These are phyloP conservation scores for Boletus sp. DNA, from an alignment of 768 basidiomycete genomes.

Conservation along the genomic window DNA sequence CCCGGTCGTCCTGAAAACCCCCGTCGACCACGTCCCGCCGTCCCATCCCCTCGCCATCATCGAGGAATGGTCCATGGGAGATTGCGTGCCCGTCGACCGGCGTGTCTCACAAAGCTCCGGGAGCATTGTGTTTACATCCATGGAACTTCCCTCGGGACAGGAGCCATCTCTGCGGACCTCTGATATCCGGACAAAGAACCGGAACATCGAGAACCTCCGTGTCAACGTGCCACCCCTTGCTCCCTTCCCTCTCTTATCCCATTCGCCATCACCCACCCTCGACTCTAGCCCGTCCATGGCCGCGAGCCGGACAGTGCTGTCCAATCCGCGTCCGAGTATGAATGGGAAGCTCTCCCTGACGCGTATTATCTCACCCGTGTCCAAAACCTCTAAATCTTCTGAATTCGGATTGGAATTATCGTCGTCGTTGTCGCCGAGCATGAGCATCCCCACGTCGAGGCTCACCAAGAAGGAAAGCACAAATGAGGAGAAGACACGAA, in stretches of 20 bases:
- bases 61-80: conserved; percentile 33
- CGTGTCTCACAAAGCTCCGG: conserved; percentile 19
- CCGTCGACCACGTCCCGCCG: conserved; percentile 27
- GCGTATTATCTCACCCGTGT: conserved; percentile 25
- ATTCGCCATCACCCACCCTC: conserved; percentile 15
- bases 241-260: conserved; percentile 15
- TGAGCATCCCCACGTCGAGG: conserved; percentile 8
- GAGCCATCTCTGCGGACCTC: conserved; percentile 12
- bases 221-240: conserved; percentile 25
- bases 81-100: conserved; percentile 4
- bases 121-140: conserved; percentile 23
- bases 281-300: conserved; percentile 3
- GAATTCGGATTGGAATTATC: conserved; percentile 5
- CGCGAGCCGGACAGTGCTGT: not conserved
- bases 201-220: conserved; percentile 30
- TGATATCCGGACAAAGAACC: conserved; percentile 21
- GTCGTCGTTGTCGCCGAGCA: conserved; percentile 24
- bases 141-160: conserved; percentile 9
- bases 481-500: conserved; percentile 42
- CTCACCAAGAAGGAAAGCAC: conserved; percentile 22
- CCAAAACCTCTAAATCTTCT: conserved; percentile 13
- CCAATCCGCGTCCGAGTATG: conserved; percentile 9
- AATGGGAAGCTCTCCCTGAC: conserved; percentile 23
- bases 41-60: conserved; percentile 36
- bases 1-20: conserved; percentile 31